phyloP scores from a whole-genome alignment of 1,139 yeast species.

The Taphrina communis region DNA sequence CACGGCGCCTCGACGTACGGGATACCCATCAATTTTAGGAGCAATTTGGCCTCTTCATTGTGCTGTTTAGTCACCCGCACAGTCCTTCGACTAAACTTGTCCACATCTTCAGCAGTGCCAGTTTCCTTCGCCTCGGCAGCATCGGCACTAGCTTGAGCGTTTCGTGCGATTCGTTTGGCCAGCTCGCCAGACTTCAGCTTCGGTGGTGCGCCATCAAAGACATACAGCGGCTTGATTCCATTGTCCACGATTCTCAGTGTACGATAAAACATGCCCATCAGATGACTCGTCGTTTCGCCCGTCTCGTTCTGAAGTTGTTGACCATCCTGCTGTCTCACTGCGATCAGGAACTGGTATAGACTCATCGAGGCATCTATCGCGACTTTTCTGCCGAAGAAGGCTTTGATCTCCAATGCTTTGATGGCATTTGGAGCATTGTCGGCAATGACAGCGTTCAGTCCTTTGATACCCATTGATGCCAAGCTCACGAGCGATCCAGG shows the following conservation, averaged over 20 bases:
- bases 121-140: slow-evolving; percentile 77
- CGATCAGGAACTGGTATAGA: slow-evolving; percentile 51
- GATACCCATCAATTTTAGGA: slow-evolving; percentile 87
- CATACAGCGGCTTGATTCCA: slow-evolving; percentile 94
- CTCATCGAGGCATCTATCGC: slow-evolving; percentile 67
- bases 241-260: slow-evolving; percentile 86
- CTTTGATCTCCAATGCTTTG: slow-evolving; percentile 77
- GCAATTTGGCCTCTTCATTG: slow-evolving; percentile 86
- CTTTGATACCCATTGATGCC: slow-evolving; percentile 50
- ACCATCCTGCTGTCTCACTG: slow-evolving; percentile 97
- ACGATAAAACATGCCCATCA: slow-evolving; percentile 94
- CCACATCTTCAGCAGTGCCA: slow-evolving; percentile 76
- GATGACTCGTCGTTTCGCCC: slow-evolving; percentile 88
- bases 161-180: slow-evolving; percentile 76
- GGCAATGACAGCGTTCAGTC: slow-evolving; percentile 75
- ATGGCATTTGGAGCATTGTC: slow-evolving; percentile 90
- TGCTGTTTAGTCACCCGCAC: slow-evolving; percentile 88
- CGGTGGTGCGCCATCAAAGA: slow-evolving; percentile 96
- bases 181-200: slow-evolving; percentile 90
- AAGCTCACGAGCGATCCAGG: background rate
- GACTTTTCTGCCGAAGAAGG: slow-evolving; percentile 88
- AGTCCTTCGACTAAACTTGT: slow-evolving; percentile 80
- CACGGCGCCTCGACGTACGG: slow-evolving; percentile 94
- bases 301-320: slow-evolving; percentile 83
- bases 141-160: slow-evolving; percentile 81